Evolutionary conservation across 139 green algal species (phyloP), one percentile per base, ranked within the genome.

Genomic region (Tetradesmus lagerheimii): DNA sequence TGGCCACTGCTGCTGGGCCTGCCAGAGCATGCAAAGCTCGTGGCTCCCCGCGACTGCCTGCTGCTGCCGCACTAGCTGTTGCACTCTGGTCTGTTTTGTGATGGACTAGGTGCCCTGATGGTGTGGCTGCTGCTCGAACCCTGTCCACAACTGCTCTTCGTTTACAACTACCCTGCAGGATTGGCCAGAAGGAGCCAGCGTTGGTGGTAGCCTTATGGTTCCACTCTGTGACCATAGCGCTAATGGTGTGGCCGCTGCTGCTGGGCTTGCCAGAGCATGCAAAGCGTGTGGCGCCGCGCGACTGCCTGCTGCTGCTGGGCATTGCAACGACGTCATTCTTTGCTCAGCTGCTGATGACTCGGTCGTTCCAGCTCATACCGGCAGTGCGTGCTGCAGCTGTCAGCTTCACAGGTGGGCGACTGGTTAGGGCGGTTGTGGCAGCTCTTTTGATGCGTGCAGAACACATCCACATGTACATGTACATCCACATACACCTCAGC

Each of bases 331-430:
- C 76, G 25, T 91, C 74, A 1, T 94, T 94, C 80, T 89, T 78
- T 37, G 88, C 76, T 23, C 91, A 93, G 91, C 87, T 94, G 35
- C 62, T 93, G 4, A 89, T 94, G 18, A 92, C 89, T 1, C 83
- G 92, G 8, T 83, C 90, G 6, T 92, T 93, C 43, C 92, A 94
- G 89, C 83, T 94, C 62, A 77, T 94, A 14, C 27, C 79, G 6
- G 83, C 83, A 31, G 83, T 64, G 23, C 37, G 83, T 12, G 83
- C 83, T 11, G 83, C 83, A 64, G 62, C 83, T 31, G 64, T 88
- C 11, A 80, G 64, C 35, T 88, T 88, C 62, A 80, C 71, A 37
- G 71, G 31, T 80, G 83, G 31, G 83, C 4, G 38, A 43, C 1
- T 15, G 77, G 35, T 78, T 31, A 35, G 41, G 45, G 57, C 57